Base-by-base conservation (phyloP, 352 stramenopile species). In the Pythium oligandrum region DNA sequence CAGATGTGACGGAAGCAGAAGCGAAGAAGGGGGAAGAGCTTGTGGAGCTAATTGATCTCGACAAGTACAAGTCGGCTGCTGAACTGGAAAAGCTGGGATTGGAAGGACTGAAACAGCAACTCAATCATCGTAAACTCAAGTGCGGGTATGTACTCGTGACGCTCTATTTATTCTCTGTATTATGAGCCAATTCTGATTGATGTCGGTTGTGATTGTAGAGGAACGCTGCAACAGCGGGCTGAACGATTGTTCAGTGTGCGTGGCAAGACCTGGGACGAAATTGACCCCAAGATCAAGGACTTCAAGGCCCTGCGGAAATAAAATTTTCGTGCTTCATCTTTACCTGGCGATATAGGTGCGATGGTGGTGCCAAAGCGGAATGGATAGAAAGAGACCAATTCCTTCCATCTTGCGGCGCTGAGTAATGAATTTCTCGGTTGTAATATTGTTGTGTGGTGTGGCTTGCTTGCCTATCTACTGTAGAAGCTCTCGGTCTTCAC, bases 101-200 rank as follows among this genome's bases (percentile, higher is more conserved):
- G 33, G 93, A 98, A 48, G 61, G 57, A 8, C 68, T 99, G 10
- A 99, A 99, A 71, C 66, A 78, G 11, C 90, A 98, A 55, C 75
- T 99, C 4, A 73, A 85, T 64, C 74, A 75, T 38, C 83, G 98
- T 34, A 85, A 88, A 9, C 77, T 99, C 32, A 99, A 99, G 70
- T 99, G 95, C 82, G 96, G 97, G 83, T 94, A 84, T 35, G 76
- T 72, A 30, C 5, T 3, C 6, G 8, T 7, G 42, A 40, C 35
- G 4, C 34, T 8, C 43, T 63, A 26, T 51, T 3, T 57, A 37
- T 5, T 2, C 38, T 1, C 38, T 8, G 12, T 42, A 8, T 42
- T 42, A 42, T 42, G 7, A 12, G 12, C 38, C 12, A 42, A 42
- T 12, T 12, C 12, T 42, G 38, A 42, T 33, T 36, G 36, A 12